Evolutionary conservation across 2,329 filamentous ascomycete genomes (phyloP).

Genomic region (Fusarium cyanostomum): DNA sequence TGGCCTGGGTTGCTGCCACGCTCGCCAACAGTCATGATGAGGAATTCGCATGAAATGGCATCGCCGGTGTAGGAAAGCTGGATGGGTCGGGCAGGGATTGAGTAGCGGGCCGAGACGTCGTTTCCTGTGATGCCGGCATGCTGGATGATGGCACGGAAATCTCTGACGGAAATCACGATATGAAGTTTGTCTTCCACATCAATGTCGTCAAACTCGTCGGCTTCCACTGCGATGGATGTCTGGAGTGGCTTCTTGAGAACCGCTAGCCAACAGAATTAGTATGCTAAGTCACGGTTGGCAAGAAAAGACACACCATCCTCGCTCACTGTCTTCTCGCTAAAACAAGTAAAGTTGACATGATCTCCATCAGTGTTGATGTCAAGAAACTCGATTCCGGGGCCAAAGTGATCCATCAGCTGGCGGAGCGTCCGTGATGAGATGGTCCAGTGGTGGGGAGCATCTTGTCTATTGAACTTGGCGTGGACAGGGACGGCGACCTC

Average conservation of each 20-base stretch:
- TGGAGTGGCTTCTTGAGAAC: slow-evolving; percentile 82
- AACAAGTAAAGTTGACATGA: slow-evolving; percentile 81
- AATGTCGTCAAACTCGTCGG: slow-evolving; percentile 80
- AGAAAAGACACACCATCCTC: slow-evolving; percentile 55
- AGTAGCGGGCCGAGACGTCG: slow-evolving; percentile 75
- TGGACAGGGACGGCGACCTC: slow-evolving; percentile 79
- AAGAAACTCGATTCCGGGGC: slow-evolving; percentile 80
- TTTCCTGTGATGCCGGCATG: slow-evolving; percentile 77
- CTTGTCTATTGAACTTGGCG: slow-evolving; percentile 75
- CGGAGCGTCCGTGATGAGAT: slow-evolving; percentile 76
- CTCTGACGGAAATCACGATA: slow-evolving; percentile 83
- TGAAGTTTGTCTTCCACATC: slow-evolving; percentile 78
- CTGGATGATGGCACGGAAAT: slow-evolving; percentile 81
- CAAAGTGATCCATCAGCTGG: slow-evolving; percentile 83
- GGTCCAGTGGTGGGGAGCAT: slow-evolving; percentile 75
- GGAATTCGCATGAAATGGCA: slow-evolving; percentile 77
- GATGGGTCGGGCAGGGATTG: slow-evolving; percentile 74
- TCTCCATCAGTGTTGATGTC: slow-evolving; percentile 80
- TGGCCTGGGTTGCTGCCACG: slow-evolving; percentile 59
- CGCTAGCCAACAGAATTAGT: slow-evolving; percentile 55
- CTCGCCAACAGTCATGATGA: slow-evolving; percentile 84
- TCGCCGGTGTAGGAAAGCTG: slow-evolving; percentile 76
- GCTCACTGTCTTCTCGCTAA: slow-evolving; percentile 80
- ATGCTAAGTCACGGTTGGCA: neutral
- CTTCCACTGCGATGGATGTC: slow-evolving; percentile 80